These are phyloP conservation scores for Paratinospora sagittata DNA, from an alignment of 164 flowering plant genomes.

Conservation along the genomic window DNA sequence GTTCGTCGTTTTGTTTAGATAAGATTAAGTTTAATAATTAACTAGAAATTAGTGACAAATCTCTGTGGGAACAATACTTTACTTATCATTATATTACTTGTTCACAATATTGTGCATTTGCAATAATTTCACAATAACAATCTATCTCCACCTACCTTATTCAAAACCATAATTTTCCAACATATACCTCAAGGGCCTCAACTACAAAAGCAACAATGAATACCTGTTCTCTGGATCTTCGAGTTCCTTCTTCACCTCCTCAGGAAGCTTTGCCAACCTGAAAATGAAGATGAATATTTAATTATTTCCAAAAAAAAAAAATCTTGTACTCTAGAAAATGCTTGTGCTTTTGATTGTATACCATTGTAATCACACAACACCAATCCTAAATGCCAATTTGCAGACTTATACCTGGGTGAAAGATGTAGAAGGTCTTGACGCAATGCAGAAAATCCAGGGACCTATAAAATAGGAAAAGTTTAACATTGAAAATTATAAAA, in stretches of 20 bases:
- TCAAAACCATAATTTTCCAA: background rate
- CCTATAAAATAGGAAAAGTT: conserved; percentile 34
- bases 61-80: no score
- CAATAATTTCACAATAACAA: no score
- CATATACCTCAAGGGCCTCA: conserved; percentile 1
- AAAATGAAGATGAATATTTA: conserved; percentile 5
- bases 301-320: background rate
- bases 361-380: background rate
- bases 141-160: background rate
- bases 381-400: background rate
- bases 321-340: background rate
- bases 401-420: conserved; percentile 57
- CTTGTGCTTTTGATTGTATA: background rate
- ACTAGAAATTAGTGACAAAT: no score
- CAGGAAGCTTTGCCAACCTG: conserved; percentile 75
- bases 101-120: no score
- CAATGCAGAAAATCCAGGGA: conserved; percentile 62
- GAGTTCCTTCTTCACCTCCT: conserved; percentile 64
- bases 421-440: conserved; percentile 68
- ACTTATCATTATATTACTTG: no score
- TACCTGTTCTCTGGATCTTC: conserved; percentile 92
- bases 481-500: no score
- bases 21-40: no score
- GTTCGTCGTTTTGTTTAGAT: no score
- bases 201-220: background rate